Evolutionary conservation across 805 yeast genomes (phyloP).

Genomic region (Ogataea polymorpha): DNA sequence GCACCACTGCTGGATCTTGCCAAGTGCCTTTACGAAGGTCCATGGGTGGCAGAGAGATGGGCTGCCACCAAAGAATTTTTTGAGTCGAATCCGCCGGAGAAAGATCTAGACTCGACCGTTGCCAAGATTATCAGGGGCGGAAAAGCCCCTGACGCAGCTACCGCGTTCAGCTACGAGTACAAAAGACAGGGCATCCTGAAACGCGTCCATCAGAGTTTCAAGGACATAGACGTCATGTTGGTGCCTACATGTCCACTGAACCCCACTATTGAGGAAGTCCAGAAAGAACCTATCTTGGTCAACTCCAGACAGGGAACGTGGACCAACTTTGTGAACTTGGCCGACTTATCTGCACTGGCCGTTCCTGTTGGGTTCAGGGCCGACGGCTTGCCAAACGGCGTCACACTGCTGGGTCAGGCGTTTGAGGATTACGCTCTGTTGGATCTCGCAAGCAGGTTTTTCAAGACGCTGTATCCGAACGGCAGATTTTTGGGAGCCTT

Average conservation of each 20-base stretch:
- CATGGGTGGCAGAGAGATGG: constrained; percentile 98
- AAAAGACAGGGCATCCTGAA: constrained; percentile 78
- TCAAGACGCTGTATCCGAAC: constrained; percentile 44
- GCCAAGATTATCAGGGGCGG: constrained; percentile 73
- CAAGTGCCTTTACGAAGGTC: constrained; percentile 87
- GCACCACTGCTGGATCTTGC: constrained; percentile 77
- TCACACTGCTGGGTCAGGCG: constrained; percentile 76
- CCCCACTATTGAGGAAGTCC: constrained; percentile 74
- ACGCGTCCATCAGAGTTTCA: constrained; percentile 51
- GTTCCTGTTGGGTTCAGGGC: constrained; percentile 85
- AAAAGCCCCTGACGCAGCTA: constrained; percentile 73
- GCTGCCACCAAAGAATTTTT: constrained; percentile 76
- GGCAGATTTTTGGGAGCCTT: constrained; percentile 56
- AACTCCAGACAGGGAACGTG: constrained; percentile 97
- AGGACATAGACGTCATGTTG: constrained; percentile 67
- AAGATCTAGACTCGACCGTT: constrained; percentile 82
- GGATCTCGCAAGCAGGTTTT: constrained; percentile 73
- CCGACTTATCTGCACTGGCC: constrained; percentile 89
- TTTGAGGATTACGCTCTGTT: constrained; percentile 87
- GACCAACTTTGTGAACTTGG: constrained; percentile 93
- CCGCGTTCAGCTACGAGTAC: constrained; percentile 82
- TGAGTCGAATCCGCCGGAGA: constrained; percentile 63
- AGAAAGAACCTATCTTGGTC: constrained; percentile 71
- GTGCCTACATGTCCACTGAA: constrained; percentile 95
- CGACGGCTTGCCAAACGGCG: constrained; percentile 89